A percentile compares a stretch with the other conserved stretches of the same genome.
These are phyloP conservation scores for Diaporthe sp. DNA, from an alignment of 2,329 filamentous ascomycete species.

Conservation along the genomic window DNA sequence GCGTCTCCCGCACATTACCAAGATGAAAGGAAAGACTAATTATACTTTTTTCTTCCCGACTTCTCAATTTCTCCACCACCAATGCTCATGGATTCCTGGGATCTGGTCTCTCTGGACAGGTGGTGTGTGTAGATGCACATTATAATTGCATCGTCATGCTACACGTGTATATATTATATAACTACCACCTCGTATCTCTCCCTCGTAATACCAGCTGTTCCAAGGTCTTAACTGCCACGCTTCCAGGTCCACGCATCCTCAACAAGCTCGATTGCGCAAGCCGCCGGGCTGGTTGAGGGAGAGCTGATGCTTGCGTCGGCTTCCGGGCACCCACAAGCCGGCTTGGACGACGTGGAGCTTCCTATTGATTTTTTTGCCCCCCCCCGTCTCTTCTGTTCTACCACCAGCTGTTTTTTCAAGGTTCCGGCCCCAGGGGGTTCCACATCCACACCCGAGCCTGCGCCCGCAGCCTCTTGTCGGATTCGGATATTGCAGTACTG, in stretches of 20 bases:
- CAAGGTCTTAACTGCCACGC: background rate
- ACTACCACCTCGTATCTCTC: slow-evolving; percentile 24
- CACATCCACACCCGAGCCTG: slow-evolving; percentile 16
- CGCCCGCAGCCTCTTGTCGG: slow-evolving; percentile 20
- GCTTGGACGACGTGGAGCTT: slow-evolving; percentile 14
- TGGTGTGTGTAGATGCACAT: background rate
- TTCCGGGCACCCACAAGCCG: slow-evolving; percentile 3
- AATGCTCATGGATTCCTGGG: slow-evolving; percentile 4
- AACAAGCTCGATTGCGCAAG: slow-evolving; percentile 26
- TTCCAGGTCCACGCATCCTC: slow-evolving; percentile 4
- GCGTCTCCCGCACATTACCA: background rate
- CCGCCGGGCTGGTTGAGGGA: background rate
- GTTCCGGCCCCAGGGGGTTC: slow-evolving; percentile 8
- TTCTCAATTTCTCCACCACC: slow-evolving; percentile 3
- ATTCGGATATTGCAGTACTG: slow-evolving; percentile 32
- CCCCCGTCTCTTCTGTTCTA: background rate
- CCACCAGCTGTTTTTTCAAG: slow-evolving; percentile 1
- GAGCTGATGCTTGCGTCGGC: background rate
- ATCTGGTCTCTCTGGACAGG: background rate
- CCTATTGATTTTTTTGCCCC: background rate
- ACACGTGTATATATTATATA: slow-evolving; percentile 8
- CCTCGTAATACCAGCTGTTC: background rate
- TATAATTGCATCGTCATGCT: slow-evolving; percentile 5
- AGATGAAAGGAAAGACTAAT: slow-evolving; percentile 10
- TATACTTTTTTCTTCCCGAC: background rate